phyloP scores from a whole-genome alignment of 257 asterid species.

The Ocimum tenuiflorum region DNA sequence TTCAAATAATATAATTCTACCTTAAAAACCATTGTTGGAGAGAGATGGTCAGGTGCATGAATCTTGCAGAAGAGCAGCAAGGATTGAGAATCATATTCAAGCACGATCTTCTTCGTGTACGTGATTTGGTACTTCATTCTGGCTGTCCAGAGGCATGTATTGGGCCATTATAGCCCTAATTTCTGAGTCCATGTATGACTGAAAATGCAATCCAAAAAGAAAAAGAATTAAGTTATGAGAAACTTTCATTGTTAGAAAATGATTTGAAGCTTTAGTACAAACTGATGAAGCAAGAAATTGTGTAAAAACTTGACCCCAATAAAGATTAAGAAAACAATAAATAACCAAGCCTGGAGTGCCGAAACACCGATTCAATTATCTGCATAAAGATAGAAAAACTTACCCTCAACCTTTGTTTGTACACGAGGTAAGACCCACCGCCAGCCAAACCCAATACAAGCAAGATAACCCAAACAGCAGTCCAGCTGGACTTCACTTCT shows the following conservation, averaged over 20 bases:
- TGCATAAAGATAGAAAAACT: conserved; percentile 22
- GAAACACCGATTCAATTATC: not conserved
- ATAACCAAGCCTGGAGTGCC: not conserved
- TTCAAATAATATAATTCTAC: conserved; percentile 21
- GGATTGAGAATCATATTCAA: conserved; percentile 28
- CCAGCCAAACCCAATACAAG: conserved; percentile 53
- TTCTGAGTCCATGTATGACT: conserved; percentile 92
- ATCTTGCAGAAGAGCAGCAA: conserved; percentile 17
- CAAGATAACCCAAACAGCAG: conserved; percentile 63
- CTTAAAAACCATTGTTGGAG: conserved; percentile 28
- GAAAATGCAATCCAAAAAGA: conserved; percentile 20
- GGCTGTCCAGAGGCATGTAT: conserved; percentile 88
- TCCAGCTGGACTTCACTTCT: conserved; percentile 63
- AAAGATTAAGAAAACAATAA: not conserved
- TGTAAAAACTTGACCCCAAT: not conserved
- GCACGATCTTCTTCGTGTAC: conserved; percentile 44
- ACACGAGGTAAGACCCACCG: conserved; percentile 56
- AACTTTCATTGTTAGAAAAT: no score
- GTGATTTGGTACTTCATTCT: conserved; percentile 62
- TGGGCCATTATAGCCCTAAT: conserved; percentile 95
- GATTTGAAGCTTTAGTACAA: not conserved
- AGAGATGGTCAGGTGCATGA: conserved; percentile 18
- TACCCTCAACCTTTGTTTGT: conserved; percentile 71
- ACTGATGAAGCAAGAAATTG: not conserved
- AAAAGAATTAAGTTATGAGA: not conserved